Conservation (phyloP, 2,329 filamentous ascomycete species). For the Zasmidium citrigriseum region DNA sequence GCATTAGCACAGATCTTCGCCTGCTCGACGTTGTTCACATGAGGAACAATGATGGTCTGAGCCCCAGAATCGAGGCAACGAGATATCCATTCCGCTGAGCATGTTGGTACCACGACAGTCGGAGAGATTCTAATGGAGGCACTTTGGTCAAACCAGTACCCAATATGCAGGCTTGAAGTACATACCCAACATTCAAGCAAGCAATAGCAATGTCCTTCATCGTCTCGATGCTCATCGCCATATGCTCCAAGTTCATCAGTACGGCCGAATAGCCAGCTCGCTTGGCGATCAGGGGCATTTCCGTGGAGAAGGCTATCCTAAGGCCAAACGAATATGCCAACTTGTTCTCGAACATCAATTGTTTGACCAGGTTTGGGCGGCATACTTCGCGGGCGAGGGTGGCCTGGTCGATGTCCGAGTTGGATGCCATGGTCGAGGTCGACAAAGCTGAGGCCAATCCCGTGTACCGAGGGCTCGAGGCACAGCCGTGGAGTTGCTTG, state of each 20-base stretch:
- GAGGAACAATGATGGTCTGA: constrained; percentile 16
- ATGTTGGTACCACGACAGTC: constrained; percentile 13
- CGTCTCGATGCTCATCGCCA: constrained; percentile 13
- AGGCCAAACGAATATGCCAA: constrained; percentile 15
- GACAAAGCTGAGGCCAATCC: no score
- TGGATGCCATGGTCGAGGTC: background rate
- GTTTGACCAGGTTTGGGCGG: constrained; percentile 12
- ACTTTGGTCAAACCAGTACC: background rate
- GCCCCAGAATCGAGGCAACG: constrained; percentile 14
- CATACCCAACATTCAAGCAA: constrained; percentile 14
- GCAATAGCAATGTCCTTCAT: constrained; percentile 14
- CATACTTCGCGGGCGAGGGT: constrained; percentile 12
- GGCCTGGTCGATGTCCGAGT: constrained; percentile 1
- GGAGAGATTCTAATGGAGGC: constrained; percentile 11
- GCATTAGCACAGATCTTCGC: constrained; percentile 14
- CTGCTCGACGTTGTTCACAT: constrained; percentile 20
- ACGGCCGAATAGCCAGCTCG: constrained; percentile 12
- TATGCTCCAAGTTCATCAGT: constrained; percentile 14
- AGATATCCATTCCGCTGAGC: constrained; percentile 15
- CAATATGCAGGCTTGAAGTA: background rate
- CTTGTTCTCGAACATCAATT: constrained; percentile 12
- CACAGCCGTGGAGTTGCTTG: no score
- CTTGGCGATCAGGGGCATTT: constrained; percentile 14
- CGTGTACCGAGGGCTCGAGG: no score
- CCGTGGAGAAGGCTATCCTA: constrained; percentile 12